These are phyloP conservation scores for Scedosporium boydii DNA, from an alignment of 2,329 filamentous ascomycete species.

Conservation along the genomic window DNA sequence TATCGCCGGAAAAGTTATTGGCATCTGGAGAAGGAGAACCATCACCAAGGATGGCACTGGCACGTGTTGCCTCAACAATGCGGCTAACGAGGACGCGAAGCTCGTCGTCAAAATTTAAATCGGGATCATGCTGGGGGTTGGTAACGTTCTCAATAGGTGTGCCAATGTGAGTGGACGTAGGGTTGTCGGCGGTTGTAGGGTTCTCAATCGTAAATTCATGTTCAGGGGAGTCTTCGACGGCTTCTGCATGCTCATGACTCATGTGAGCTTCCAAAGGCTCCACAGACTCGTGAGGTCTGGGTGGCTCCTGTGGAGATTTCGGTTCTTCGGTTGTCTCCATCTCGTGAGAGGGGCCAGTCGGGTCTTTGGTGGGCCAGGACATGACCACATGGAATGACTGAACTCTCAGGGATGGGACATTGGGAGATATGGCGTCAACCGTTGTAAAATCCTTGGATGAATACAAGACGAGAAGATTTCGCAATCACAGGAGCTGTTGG, in stretches of 20 bases:
- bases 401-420: not conserved
- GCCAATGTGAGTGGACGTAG: too few relatives aligned
- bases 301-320: not conserved
- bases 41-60: not conserved
- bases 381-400: not conserved
- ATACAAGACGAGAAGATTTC: not conserved
- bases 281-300: not conserved
- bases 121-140: not conserved
- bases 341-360: not conserved
- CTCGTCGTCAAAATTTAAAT: not conserved
- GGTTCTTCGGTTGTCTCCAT: too few relatives aligned
- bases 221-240: too few relatives aligned
- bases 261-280: not conserved
- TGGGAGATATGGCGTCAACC: not conserved
- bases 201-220: too few relatives aligned
- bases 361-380: not conserved
- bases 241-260: not conserved
- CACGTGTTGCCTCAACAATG: not conserved
- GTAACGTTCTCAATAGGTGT: too few relatives aligned
- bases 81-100: not conserved
- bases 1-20: not conserved
- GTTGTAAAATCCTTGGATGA: not conserved
- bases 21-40: not conserved
- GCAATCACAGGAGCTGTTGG: not conserved
- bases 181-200: too few relatives aligned